Base-by-base conservation (phyloP, 2,329 filamentous ascomycete genomes). In the Pleurostoma richardsiae region DNA sequence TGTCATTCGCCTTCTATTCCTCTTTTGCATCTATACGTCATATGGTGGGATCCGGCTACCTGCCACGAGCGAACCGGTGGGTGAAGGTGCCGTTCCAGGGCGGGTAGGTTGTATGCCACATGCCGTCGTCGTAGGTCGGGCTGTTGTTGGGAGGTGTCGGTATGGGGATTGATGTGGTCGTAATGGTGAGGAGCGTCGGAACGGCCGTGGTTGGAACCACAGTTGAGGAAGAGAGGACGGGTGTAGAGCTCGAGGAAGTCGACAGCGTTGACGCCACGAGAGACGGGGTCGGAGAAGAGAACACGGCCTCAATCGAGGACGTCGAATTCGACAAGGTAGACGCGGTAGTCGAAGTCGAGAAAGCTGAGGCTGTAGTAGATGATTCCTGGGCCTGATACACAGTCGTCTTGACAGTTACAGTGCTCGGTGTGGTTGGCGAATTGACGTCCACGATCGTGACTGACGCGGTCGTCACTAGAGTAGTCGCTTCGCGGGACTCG, bases 61-160 rank as follows among this genome's bases (percentile, higher is more conserved):
- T 27, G 41, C 36, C 45, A 5, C 30, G 10, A 10, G 6, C 6
- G 28, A 29, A 26, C 11, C 10, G 19, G 8, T 45, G 31, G 39
- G 43, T 3, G 28, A 31, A 46, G 4, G 50, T 52, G 11, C 38
- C 47, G 30, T 50, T 50, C 50, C 47, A 50, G 2, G 36, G 47
- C 5, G 45, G 50, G 11, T 48, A 50, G 4, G 47, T 47, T 2
- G 50, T 52, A 38, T 50, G 47, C 50, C 50, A 50, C 45, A 47
- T 47, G 28, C 50, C 50, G 11, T 48, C 43, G 29, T 52, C 50
- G 29, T 43, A 42, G 3, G 50, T 45, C 28, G 38, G 44, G 10
- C 29, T 4, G 5, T 30, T 47, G 26, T 31, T 40, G 38, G 10
- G 4, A 8, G 8, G 8, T 36, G 33, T 36, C n/a, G 33, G 33